Evolutionary conservation across 495 filamentous ascomycete species (phyloP).

Genomic region (Aspergillus biplanus): DNA sequence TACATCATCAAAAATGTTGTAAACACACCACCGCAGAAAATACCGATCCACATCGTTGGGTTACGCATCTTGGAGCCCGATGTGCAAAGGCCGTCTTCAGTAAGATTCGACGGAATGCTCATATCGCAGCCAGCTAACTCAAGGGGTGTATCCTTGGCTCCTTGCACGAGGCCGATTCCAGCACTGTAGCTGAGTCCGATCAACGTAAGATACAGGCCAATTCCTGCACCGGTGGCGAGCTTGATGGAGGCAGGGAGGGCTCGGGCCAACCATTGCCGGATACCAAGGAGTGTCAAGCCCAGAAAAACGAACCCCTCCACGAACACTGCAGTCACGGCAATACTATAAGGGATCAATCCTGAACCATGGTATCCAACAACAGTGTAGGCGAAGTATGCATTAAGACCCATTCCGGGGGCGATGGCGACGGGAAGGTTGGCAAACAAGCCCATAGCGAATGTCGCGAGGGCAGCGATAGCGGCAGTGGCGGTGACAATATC

Average conservation of each 20-base stretch:
- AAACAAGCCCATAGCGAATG: conserved; percentile 76
- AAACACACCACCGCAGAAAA: conserved; percentile 79
- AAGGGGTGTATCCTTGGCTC: conserved; percentile 59
- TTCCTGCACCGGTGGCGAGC: conserved; percentile 80
- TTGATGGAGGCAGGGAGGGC: conserved; percentile 79
- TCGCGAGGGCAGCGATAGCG: conserved; percentile 70
- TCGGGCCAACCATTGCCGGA: conserved; percentile 82
- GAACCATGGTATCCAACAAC: conserved; percentile 75
- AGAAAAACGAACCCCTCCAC: conserved; percentile 78
- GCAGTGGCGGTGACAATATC: conserved; percentile 81
- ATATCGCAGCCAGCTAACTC: conserved; percentile 67
- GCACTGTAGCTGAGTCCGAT: conserved; percentile 80
- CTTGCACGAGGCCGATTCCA: conserved; percentile 74
- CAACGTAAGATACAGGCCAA: conserved; percentile 77
- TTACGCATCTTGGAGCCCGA: conserved; percentile 68
- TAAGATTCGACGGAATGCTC: conserved; percentile 30
- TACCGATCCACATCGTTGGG: conserved; percentile 80
- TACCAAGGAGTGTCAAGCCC: conserved; percentile 68
- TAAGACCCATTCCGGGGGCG: conserved; percentile 82
- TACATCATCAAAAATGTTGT: conserved; percentile 80
- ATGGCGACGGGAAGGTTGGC: conserved; percentile 73
- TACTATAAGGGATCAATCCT: conserved; percentile 66
- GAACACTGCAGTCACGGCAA: conserved; percentile 80
- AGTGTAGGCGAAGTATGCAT: conserved; percentile 83
- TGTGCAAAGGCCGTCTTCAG: conserved; percentile 53